Conservation (phyloP, 140 eudicot species). For the Anethum foeniculum region DNA sequence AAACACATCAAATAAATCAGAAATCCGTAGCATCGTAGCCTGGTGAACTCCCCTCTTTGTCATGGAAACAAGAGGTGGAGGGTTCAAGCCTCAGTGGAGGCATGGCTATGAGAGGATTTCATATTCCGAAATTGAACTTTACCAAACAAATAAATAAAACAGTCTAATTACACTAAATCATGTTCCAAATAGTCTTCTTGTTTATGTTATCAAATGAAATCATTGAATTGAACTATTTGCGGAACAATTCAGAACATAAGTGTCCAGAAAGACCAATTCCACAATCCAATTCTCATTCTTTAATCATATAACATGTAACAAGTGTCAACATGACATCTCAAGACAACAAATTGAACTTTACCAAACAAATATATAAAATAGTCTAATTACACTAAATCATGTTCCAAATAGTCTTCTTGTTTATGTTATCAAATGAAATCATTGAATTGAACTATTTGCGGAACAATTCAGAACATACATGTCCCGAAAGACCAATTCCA, state of each 20-base stretch:
- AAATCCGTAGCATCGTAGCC: not conserved
- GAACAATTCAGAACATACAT: not conserved
- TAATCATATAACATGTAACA: not conserved
- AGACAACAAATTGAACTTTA: not conserved
- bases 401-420: not conserved
- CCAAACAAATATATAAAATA: not conserved
- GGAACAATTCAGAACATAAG: not conserved
- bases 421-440: not conserved
- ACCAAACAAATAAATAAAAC: not conserved
- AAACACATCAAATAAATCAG: not conserved
- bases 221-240: not conserved
- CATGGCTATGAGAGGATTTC: not conserved
- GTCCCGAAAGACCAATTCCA: not conserved
- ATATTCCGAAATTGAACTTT: not conserved
- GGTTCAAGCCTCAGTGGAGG: not conserved
- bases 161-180: not conserved
- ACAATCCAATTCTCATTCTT: conserved; percentile 1
- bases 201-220: not conserved
- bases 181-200: not conserved
- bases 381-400: not conserved
- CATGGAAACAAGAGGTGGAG: not conserved
- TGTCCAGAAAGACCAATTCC: not conserved
- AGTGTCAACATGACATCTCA: not conserved
- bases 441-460: not conserved
- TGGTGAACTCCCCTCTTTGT: not conserved